Evolutionary conservation across 805 yeast genomes (phyloP), one percentile per base, ranked within the genome.

Genomic region (Cyberlindnera mississippiensis): DNA sequence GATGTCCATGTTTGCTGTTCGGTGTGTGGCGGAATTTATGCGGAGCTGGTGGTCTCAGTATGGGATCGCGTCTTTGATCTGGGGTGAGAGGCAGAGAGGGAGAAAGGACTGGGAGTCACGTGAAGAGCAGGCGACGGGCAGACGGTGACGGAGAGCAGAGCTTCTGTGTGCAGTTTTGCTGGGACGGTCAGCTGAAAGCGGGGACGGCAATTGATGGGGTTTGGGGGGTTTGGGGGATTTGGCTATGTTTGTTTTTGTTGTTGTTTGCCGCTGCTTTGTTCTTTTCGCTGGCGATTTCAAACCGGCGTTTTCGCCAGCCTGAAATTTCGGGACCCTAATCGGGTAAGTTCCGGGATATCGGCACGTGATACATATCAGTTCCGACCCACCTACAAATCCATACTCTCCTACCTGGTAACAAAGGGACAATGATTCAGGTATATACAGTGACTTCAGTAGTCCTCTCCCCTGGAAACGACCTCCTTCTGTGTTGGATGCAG

Each of bases 401-500:
- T n/a, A n/a, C n/a, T n/a, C n/a, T n/a, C n/a, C n/a, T n/a, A n/a
- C n/a, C n/a, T n/a, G n/a, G n/a, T n/a, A n/a, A n/a, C n/a, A n/a
- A n/a, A n/a, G n/a, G n/a, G n/a, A n/a, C n/a, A n/a, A n/a, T n/a
- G n/a, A n/a, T n/a, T n/a, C n/a, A n/a, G n/a, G n/a, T n/a, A n/a
- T 20, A 20, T 20, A 20, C 24, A 20, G 24, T 20, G n/a, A n/a
- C n/a, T n/a, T n/a, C 65, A 91, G 61, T 81, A 93, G 64, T 93
- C 99, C 34, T 88, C 96, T 38, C 99, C 99, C 52, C 91, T 77
- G 12, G 96, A 86, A 16, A 93, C 89, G 34, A 93, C 91, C 66
- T 93, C 99, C 69, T 91, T 93, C 64, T 78, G 79, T 44, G 87
- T 87, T 22, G 97, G 95, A 58, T 90, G 93, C 56, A 93, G 69